Evolutionary conservation across 140 eudicot genomes (phyloP).

Genomic region (Cichorium intybus): DNA sequence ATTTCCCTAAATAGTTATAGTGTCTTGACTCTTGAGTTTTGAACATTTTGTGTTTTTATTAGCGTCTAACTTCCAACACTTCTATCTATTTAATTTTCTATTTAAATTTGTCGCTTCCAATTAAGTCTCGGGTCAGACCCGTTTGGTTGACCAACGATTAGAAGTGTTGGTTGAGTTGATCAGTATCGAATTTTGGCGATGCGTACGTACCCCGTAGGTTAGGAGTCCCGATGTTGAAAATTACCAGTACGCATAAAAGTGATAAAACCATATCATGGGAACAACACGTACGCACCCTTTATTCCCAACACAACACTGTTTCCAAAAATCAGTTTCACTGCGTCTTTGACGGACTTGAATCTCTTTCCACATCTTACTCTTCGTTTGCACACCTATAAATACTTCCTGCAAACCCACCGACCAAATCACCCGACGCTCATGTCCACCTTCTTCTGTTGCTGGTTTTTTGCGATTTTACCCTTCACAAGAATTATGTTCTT

Average conservation of each 20-base stretch:
- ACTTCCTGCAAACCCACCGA: constrained; percentile 12
- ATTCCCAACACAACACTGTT: constrained; percentile 27
- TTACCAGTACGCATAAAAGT: neutral
- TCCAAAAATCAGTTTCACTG: constrained; percentile 5
- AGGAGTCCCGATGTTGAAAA: neutral
- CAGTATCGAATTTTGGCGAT: neutral
- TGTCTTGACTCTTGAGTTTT: no score
- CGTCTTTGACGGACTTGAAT: constrained; percentile 43
- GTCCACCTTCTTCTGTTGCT: neutral
- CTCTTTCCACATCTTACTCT: constrained; percentile 20
- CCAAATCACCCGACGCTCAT: constrained; percentile 4
- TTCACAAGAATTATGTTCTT: constrained; percentile 14
- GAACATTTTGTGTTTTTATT: no score
- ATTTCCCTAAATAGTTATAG: no score
- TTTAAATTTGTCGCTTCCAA: neutral
- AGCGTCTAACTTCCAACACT: no score
- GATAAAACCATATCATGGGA: constrained; percentile 29
- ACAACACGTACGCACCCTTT: constrained; percentile 20
- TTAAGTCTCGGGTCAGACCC: neutral
- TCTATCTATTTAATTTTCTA: no score
- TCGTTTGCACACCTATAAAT: constrained; percentile 26
- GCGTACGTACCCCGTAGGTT: neutral
- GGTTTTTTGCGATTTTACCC: neutral
- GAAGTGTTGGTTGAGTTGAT: neutral
- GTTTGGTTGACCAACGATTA: neutral